phyloP scores from a whole-genome alignment of 2,329 filamentous ascomycete genomes.

The Scopulariopsis brevicaulis region DNA sequence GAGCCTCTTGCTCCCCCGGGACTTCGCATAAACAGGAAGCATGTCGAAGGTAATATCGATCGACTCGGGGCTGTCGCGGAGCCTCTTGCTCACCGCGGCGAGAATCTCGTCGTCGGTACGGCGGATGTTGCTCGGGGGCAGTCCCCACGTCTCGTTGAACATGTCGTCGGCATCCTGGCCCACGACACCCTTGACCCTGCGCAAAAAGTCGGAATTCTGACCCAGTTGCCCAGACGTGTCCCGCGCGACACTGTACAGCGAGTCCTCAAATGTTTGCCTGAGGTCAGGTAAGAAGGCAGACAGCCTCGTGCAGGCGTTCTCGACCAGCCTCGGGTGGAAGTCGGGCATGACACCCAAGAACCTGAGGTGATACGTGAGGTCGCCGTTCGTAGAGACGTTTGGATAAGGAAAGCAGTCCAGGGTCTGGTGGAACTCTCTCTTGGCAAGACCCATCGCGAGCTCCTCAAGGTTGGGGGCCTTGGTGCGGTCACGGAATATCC shows the following conservation, averaged over 20 bases:
- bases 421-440: constrained; percentile 17
- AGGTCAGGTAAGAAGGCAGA: background rate
- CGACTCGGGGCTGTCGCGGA: constrained; percentile 11
- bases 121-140: constrained; percentile 7
- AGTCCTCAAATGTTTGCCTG: constrained; percentile 6
- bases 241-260: constrained; percentile 7
- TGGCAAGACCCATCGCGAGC: constrained; percentile 12
- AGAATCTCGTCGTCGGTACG: constrained; percentile 12
- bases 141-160: constrained; percentile 8
- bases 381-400: constrained; percentile 5
- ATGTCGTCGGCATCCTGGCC: constrained; percentile 7
- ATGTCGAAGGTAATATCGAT: constrained; percentile 11
- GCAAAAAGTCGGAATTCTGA: constrained; percentile 6
- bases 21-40: constrained; percentile 10
- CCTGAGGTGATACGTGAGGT: constrained; percentile 7
- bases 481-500: constrained; percentile 19
- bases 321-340: constrained; percentile 8
- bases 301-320: constrained; percentile 6
- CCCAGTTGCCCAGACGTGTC: constrained; percentile 5
- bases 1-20: constrained; percentile 8
- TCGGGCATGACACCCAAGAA: constrained; percentile 24
- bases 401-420: constrained; percentile 18
- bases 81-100: constrained; percentile 9
- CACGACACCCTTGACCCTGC: constrained; percentile 5
- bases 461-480: constrained; percentile 18